Evolutionary conservation across 2,329 filamentous ascomycete species (phyloP).

Genomic region (Talaromyces sp.): DNA sequence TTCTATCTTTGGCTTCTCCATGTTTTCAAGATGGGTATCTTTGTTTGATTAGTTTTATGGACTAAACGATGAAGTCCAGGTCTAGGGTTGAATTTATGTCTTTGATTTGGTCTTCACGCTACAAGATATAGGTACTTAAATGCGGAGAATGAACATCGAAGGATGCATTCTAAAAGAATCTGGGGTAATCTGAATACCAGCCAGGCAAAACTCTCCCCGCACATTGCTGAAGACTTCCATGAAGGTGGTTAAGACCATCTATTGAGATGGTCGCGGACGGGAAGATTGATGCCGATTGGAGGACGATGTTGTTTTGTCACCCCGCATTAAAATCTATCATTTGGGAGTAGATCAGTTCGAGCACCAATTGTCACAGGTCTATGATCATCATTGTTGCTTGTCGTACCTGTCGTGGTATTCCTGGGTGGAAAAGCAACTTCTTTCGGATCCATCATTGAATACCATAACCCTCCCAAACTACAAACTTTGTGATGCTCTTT

Average conservation of each 20-base stretch:
- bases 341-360: too few relatives aligned
- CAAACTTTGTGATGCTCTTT: too few relatives aligned
- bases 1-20: neutral
- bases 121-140: neutral
- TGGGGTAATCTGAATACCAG: neutral
- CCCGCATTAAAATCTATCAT: too few relatives aligned
- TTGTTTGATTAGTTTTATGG: neutral
- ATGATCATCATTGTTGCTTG: too few relatives aligned
- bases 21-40: neutral
- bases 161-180: neutral
- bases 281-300: neutral
- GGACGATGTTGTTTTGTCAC: neutral
- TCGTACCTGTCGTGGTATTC: too few relatives aligned
- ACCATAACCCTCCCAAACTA: too few relatives aligned
- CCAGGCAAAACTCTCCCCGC: neutral
- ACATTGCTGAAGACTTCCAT: neutral
- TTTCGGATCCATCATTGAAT: too few relatives aligned
- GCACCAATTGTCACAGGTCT: too few relatives aligned
- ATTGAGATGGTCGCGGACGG: neutral
- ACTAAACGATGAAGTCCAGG: neutral
- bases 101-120: neutral
- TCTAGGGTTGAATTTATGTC: neutral
- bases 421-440: too few relatives aligned
- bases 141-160: neutral
- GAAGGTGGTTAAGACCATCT: neutral